Evolutionary conservation across 805 yeast species (phyloP).

Genomic region (Candida glaebosa): DNA sequence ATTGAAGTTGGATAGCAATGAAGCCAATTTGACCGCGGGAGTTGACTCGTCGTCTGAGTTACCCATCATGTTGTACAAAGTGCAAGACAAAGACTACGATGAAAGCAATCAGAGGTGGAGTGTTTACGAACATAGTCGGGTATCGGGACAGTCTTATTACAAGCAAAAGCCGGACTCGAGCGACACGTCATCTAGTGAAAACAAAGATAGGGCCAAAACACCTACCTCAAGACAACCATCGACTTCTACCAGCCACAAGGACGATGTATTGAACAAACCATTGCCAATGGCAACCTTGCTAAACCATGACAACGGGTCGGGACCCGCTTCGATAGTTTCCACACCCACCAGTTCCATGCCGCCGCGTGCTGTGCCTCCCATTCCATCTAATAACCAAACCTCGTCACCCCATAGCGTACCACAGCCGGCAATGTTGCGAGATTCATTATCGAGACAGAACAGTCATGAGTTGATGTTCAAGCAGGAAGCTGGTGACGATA

Average conservation of each 20-base stretch:
- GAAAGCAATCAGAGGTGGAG: conserved; percentile 24
- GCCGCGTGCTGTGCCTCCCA: background rate
- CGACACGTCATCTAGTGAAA: background rate
- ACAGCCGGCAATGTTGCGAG: conserved; percentile 14
- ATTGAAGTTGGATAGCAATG: background rate
- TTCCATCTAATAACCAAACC: background rate
- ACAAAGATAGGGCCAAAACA: background rate
- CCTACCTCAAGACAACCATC: background rate
- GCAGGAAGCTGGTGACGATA: background rate
- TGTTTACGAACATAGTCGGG: conserved; percentile 17
- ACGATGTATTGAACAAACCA: background rate
- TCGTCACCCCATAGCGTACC: conserved; percentile 9
- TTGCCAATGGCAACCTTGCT: background rate
- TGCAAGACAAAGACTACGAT: conserved; percentile 24
- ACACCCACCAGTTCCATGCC: background rate
- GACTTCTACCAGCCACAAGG: background rate
- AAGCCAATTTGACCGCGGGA: conserved; percentile 23
- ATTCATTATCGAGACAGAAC: conserved; percentile 10
- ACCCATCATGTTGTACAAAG: conserved; percentile 28
- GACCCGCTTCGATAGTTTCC: background rate
- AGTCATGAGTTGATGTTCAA: conserved; percentile 18
- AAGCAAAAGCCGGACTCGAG: background rate
- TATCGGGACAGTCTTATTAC: conserved; percentile 1
- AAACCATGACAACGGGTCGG: background rate
- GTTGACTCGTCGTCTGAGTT: conserved; percentile 22